A percentile compares a stretch with the other conserved stretches of the same genome.
phyloP scores from a whole-genome alignment of 2,329 filamentous ascomycete genomes.

The Fusarium sp. region DNA sequence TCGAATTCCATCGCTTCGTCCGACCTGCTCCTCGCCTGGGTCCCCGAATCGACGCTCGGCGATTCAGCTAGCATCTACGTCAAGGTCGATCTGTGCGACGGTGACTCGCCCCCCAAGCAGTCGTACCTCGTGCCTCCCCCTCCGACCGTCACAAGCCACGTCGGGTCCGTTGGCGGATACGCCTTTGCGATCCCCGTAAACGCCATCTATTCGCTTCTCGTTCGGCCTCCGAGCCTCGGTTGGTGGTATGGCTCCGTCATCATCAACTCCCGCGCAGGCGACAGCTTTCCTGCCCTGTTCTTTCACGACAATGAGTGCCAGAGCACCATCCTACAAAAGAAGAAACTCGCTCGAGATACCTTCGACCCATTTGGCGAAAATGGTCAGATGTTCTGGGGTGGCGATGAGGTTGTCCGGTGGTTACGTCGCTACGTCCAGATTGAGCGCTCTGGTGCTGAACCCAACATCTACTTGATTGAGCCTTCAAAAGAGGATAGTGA shows the following conservation, averaged over 20 bases:
- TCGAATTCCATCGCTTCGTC: conserved; percentile 67
- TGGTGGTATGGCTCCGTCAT: conserved; percentile 99
- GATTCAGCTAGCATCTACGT: conserved; percentile 91
- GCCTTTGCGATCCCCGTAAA: conserved; percentile 92
- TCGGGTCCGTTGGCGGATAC: conserved; percentile 79
- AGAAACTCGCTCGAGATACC: conserved; percentile 82
- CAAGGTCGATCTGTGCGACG: conserved; percentile 91
- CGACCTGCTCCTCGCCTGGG: conserved; percentile 89
- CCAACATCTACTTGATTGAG: conserved; percentile 91
- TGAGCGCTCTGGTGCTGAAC: conserved; percentile 86
- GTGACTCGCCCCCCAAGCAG: conserved; percentile 83
- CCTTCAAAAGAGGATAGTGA: conserved; percentile 86
- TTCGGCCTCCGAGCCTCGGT: conserved; percentile 90
- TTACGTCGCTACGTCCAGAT: conserved; percentile 85
- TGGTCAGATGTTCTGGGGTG: conserved; percentile 96
- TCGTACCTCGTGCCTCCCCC: conserved; percentile 92
- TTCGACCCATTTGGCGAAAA: conserved; percentile 91
- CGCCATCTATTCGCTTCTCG: conserved; percentile 89
- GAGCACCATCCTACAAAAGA: conserved; percentile 93
- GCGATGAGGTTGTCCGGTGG: conserved; percentile 95
- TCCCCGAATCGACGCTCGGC: conserved; percentile 89
- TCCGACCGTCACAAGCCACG: conserved; percentile 84
- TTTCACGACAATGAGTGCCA: conserved; percentile 98
- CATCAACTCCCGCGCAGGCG: conserved; percentile 89
- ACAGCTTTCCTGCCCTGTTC: conserved; percentile 95